These are phyloP conservation scores for Geotrichum macrosporum DNA, from an alignment of 1,139 yeast genomes.

Conservation along the genomic window DNA sequence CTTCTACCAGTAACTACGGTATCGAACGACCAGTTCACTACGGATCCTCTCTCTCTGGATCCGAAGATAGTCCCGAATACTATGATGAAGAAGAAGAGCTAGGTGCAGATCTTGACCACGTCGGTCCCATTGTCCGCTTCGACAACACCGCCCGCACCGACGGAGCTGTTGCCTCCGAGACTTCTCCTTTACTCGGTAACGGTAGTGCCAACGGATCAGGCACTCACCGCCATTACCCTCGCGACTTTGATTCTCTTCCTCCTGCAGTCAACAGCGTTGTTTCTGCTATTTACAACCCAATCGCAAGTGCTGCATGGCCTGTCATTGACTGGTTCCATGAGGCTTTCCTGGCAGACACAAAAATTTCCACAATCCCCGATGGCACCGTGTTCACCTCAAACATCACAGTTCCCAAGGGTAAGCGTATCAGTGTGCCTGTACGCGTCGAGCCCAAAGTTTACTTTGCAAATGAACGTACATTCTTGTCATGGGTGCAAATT, in stretches of 20 bases:
- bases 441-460: constrained; percentile 98
- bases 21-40: constrained; percentile 51
- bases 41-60: constrained; percentile 37
- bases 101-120: constrained; percentile 24
- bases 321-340: constrained; percentile 30
- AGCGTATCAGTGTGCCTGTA: constrained; percentile 92
- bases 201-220: constrained; percentile 8
- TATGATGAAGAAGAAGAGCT: constrained; percentile 47
- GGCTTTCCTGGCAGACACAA: constrained; percentile 41
- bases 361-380: constrained; percentile 67
- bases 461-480: constrained; percentile 97
- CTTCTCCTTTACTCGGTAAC: constrained; percentile 31
- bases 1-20: constrained; percentile 66
- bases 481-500: constrained; percentile 93
- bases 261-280: constrained; percentile 6
- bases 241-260: constrained; percentile 14
- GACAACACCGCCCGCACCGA: constrained; percentile 28
- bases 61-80: constrained; percentile 42
- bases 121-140: constrained; percentile 27
- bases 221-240: constrained; percentile 20
- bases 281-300: constrained; percentile 8
- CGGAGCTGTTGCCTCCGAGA: constrained; percentile 31
- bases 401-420: constrained; percentile 61
- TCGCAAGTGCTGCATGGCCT: constrained; percentile 1
- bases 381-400: constrained; percentile 70